Evolutionary conservation across 2,329 filamentous ascomycete species (phyloP).

Genomic region (Tolypocladium album): DNA sequence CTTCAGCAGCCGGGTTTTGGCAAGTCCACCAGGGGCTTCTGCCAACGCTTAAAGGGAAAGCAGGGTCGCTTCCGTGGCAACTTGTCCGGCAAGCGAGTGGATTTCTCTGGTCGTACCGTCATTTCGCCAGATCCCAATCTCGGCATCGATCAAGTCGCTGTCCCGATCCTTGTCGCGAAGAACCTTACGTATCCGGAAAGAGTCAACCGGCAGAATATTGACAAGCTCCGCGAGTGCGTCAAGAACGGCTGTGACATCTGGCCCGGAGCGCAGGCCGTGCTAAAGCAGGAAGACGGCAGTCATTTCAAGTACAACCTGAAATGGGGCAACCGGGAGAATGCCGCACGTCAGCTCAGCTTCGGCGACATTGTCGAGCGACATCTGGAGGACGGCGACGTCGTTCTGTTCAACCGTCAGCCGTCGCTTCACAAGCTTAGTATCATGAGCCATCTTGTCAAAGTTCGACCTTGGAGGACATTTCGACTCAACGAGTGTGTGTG

Average conservation of each 20-base stretch:
- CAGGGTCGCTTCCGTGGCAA: constrained; percentile 96
- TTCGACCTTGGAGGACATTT: constrained; percentile 92
- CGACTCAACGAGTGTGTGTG: constrained; percentile 97
- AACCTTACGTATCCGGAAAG: constrained; percentile 93
- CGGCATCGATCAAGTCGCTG: constrained; percentile 84
- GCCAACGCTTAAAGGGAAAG: constrained; percentile 91
- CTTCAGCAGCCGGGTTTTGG: constrained; percentile 81
- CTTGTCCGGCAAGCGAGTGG: constrained; percentile 92
- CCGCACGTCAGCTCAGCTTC: constrained; percentile 64
- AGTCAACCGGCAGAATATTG: constrained; percentile 74
- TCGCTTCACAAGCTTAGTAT: constrained; percentile 98
- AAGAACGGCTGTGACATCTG: constrained; percentile 66
- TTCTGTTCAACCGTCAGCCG: constrained; percentile 95
- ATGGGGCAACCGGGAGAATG: constrained; percentile 58
- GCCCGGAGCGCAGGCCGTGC: constrained; percentile 78
- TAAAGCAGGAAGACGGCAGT: constrained; percentile 56
- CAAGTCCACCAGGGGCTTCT: constrained; percentile 86
- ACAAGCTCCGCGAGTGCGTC: constrained; percentile 67
- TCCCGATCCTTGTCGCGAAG: constrained; percentile 85
- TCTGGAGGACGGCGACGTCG: constrained; percentile 88
- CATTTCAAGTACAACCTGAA: constrained; percentile 68
- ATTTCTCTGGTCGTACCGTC: constrained; percentile 94
- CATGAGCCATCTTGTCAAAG: constrained; percentile 87
- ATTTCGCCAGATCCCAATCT: constrained; percentile 96
- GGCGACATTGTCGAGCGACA: constrained; percentile 92